Evolutionary conservation across 352 stramenopile species (phyloP), one percentile per base, ranked within the genome.

Genomic region (Phytophthora capsici): DNA sequence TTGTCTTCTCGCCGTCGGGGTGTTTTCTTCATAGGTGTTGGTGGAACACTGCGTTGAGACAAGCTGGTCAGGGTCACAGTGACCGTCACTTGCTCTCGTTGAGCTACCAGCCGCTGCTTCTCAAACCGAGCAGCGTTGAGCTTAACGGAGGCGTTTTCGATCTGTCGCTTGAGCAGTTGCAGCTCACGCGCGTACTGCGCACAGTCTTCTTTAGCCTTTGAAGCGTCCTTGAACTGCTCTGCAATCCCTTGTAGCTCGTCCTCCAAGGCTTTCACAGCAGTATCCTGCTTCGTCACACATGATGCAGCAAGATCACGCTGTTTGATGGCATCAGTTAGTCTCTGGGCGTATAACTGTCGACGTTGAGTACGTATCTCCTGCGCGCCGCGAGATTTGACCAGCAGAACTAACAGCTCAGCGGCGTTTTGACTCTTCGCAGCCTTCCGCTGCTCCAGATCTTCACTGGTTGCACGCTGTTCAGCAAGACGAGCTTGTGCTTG

Each of bases 111-210:
- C 10, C 47, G 63, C 28, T 52, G 30, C n/a, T 57, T 43, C 2
- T 51, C 43, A 41, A 57, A 57, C 12, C 57, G 56, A 57, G 77
- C 25, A 3, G 71, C 71, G 14, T 85, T 88, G 50, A 87, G 48
- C 40, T 77, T 81, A 23, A 90, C 66, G 4, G 65, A 75, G 7
- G 66, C 62, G 37, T 82, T 82, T 58, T 90, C 77, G 9, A 86
- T 83, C 36, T 90, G 71, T 17, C 77, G 61, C 48, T 90, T 86
- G 46, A 82, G 32, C 16, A 75, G 22, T 2, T 82, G 73, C 37
- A 86, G 40, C 16, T 77, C 66, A 13, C 60, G 59, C 16, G 63
- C 66, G 17, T 69, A 52, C 2, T 60, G 44, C 13, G 38, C 32
- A 23, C 78, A 90, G 13, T 79, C 45, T 5, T 28, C 57, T 70